Evolutionary conservation across 208 protist genomes (phyloP).

Genomic region (Trypanosoma cruzi): DNA sequence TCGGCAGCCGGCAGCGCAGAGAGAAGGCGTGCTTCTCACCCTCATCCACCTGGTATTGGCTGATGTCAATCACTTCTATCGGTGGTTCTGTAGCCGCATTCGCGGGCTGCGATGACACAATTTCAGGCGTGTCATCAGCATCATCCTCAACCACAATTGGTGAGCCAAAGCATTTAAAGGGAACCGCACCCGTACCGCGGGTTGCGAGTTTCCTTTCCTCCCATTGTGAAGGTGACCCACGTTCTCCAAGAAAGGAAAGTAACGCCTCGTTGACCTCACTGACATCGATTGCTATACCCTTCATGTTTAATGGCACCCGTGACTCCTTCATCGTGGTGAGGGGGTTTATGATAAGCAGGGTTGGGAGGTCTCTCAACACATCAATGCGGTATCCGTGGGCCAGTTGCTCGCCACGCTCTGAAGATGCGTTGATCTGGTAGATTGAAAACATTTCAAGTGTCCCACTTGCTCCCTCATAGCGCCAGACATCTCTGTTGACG

Average conservation of each 20-base stretch:
- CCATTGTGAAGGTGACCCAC: constrained; percentile 39
- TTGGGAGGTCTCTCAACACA: constrained; percentile 29
- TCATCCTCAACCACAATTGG: constrained; percentile 7
- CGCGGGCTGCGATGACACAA: not conserved
- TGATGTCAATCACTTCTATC: constrained; percentile 32
- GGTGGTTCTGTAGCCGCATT: not conserved
- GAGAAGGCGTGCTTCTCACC: constrained; percentile 32
- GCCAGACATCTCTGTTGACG: constrained; percentile 79
- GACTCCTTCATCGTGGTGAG: constrained; percentile 54
- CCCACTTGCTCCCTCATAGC: constrained; percentile 37
- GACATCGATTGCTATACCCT: constrained; percentile 38
- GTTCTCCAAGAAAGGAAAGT: constrained; percentile 30
- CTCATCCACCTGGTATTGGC: constrained; percentile 20
- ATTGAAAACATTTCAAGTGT: constrained; percentile 42
- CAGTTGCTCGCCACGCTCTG: constrained; percentile 37
- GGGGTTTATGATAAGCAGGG: constrained; percentile 72
- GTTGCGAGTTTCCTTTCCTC: constrained; percentile 23
- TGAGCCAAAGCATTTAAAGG: not conserved
- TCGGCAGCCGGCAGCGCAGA: constrained; percentile 68
- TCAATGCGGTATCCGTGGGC: constrained; percentile 48
- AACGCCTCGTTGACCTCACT: constrained; percentile 39
- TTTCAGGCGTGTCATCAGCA: not conserved
- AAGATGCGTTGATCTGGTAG: constrained; percentile 56
- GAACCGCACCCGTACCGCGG: constrained; percentile 17
- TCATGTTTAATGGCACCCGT: constrained; percentile 31